Base-by-base conservation (phyloP, 2,329 filamentous ascomycete species). In the Fusarium chuoi region DNA sequence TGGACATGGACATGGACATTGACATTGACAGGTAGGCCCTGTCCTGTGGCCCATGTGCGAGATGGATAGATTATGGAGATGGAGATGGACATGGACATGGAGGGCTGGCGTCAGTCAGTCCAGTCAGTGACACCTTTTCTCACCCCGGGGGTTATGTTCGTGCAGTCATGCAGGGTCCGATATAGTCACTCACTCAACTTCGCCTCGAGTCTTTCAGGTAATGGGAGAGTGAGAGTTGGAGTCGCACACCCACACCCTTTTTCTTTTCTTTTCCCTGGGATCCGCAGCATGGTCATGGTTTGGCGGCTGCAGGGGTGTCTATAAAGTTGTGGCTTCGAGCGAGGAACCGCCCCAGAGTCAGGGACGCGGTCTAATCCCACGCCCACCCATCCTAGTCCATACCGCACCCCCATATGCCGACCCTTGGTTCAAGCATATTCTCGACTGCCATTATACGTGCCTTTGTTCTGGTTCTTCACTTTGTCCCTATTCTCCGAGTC, bases 121-220 rank as follows among this genome's bases (percentile, higher is more conserved):
- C 24, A 28, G 51, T 54, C 20, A 63, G 48, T 70, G 57, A 52
- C 46, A 39, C 58, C 26, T 24, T 18, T 55, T 22, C 68, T 35
- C 73, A 75, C 75, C 65, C 76, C 65, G 18, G 67, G 75, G 71
- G 75, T 71, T 51, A 26, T 36, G 65, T 70, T 75, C 68, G 62
- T 71, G 41, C 56, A 65, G 7, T 70, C 63, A 77, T 78, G 74
- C 75, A 78, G 75, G 77, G 74, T 69, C 74, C 66, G 69, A 75
- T 70, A 39, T 63, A 48, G 44, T 60, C 44, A 48, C 46, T 39
- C 60, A 30, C 44, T 33, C 60, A 35, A 52, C 46, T 56, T 65
- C 35, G 55, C 41, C 22, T 51, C 55, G 61, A 60, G 39, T 39
- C 46, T 30, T 44, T 39, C 51, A 54, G 51, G 51, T n/a, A 28